Conservation (phyloP, 1,284 basidiomycete species). For the Microbotryum intermedium region DNA sequence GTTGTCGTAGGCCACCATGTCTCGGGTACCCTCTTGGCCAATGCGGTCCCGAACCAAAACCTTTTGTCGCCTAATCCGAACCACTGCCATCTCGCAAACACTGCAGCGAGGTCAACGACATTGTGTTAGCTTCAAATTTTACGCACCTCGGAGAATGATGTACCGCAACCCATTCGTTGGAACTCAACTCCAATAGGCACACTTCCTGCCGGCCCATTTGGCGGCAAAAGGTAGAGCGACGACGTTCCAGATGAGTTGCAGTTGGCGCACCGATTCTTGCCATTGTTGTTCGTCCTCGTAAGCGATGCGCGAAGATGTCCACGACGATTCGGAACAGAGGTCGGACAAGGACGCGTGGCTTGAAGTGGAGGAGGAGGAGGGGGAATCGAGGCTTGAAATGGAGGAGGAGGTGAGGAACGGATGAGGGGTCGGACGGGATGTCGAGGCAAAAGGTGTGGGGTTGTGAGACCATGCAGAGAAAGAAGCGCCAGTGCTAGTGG, state of each 20-base stretch:
- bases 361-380: background rate
- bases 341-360: background rate
- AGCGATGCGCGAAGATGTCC: background rate
- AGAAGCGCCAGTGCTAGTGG: too few relatives aligned
- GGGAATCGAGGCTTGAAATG: background rate
- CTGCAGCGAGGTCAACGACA: background rate
- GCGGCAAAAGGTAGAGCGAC: constrained; percentile 19
- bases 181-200: constrained; percentile 16
- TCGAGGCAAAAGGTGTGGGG: too few relatives aligned
- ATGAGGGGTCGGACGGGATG: too few relatives aligned
- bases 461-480: too few relatives aligned
- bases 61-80: background rate
- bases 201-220: constrained; percentile 21
- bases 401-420: background rate
- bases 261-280: constrained; percentile 21
- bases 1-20: background rate
- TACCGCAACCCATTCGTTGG: too few relatives aligned
- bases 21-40: background rate
- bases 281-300: constrained; percentile 24
- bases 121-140: background rate
- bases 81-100: background rate
- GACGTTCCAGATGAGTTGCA: constrained; percentile 19
- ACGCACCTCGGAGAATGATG: too few relatives aligned
- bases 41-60: background rate
- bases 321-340: constrained; percentile 7